Conservation (phyloP, 2,329 filamentous ascomycete genomes). For the Monosporascus sp. region DNA sequence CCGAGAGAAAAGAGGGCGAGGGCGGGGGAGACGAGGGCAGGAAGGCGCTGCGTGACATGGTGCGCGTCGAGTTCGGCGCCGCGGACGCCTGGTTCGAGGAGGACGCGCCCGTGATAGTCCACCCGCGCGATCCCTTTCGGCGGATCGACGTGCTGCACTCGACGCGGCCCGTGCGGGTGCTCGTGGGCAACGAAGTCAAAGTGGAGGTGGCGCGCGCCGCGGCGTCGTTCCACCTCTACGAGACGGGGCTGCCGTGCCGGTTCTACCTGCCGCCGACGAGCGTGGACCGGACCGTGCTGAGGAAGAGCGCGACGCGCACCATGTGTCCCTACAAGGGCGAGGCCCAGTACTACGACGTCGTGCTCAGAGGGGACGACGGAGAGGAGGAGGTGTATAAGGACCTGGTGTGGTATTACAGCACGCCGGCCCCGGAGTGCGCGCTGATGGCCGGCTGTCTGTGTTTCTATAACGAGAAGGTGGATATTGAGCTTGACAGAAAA, state of each 20-base stretch:
- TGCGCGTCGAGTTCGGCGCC: constrained; percentile 17
- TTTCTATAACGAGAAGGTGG: constrained; percentile 66
- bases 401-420: constrained; percentile 58
- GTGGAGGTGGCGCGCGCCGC: constrained; percentile 42
- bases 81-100: constrained; percentile 46
- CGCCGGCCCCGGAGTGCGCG: constrained; percentile 51
- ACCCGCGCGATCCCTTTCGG: constrained; percentile 64
- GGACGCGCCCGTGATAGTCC: constrained; percentile 52
- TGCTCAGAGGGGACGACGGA: constrained; percentile 23
- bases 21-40: constrained; percentile 6
- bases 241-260: constrained; percentile 53
- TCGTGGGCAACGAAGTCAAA: constrained; percentile 1
- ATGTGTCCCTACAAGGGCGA: constrained; percentile 64
- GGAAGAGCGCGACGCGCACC: constrained; percentile 46
- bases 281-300: constrained; percentile 40
- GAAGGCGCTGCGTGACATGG: constrained; percentile 16
- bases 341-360: constrained; percentile 56
- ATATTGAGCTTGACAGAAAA: constrained; percentile 52
- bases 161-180: constrained; percentile 45
- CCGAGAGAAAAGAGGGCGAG: neutral
- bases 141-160: constrained; percentile 57
- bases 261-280: constrained; percentile 54
- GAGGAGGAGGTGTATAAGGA: constrained; percentile 30
- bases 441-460: constrained; percentile 51
- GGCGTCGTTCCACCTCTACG: constrained; percentile 49